Evolutionary conservation across 2,329 filamentous ascomycete species (phyloP).

Genomic region (Dactylonectria macrodidyma): DNA sequence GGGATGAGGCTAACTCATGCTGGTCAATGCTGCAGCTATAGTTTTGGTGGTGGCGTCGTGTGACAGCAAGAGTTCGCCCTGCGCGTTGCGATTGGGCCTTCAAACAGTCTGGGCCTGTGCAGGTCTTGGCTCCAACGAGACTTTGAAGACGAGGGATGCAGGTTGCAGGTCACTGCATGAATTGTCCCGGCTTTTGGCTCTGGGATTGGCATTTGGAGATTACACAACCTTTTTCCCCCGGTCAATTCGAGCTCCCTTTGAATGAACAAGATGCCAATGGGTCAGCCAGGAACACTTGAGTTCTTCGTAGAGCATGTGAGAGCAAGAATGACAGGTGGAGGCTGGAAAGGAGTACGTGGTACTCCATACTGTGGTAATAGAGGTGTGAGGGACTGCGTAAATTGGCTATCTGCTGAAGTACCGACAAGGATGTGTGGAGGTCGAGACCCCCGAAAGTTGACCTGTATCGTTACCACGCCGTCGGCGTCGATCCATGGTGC

Average conservation of each 20-base stretch:
- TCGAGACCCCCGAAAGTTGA: conserved; percentile 12
- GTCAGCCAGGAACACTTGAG: not conserved
- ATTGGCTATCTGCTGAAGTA: conserved; percentile 9
- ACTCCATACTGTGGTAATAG: not conserved
- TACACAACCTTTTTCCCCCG: not conserved
- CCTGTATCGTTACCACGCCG: conserved; percentile 34
- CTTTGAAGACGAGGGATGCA: not conserved
- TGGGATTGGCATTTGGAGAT: not conserved
- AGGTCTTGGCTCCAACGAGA: conserved; percentile 4
- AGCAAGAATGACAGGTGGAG: conserved; percentile 18
- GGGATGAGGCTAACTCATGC: conserved; percentile 38
- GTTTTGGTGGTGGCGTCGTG: conserved; percentile 33
- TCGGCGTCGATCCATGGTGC: conserved; percentile 29
- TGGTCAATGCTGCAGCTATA: conserved; percentile 37
- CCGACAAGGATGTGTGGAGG: conserved; percentile 20
- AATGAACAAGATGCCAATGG: not conserved
- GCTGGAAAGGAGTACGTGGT: conserved; percentile 6
- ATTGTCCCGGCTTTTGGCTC: not conserved
- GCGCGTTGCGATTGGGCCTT: conserved; percentile 26
- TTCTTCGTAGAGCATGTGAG: not conserved
- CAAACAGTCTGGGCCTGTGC: conserved; percentile 7
- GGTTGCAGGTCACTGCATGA: conserved; percentile 12
- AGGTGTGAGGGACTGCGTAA: not conserved
- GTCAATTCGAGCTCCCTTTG: not conserved
- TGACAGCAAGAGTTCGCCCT: conserved; percentile 34